phyloP scores from a whole-genome alignment of 805 yeast genomes.

The Spathaspora hagerdaliae region DNA sequence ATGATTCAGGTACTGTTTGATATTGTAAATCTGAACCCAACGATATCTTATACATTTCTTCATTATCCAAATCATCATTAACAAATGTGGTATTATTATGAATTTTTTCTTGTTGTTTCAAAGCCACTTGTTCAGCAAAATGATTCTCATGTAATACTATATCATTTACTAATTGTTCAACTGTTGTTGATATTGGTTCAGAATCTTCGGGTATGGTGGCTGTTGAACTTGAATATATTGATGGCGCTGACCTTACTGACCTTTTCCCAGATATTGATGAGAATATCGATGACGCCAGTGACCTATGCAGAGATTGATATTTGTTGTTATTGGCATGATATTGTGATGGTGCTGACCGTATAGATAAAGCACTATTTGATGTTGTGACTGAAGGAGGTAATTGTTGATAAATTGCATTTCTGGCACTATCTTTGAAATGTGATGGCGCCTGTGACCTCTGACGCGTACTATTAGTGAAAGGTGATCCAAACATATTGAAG shows the following conservation, averaged over 20 bases:
- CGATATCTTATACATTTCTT: constrained; percentile 32
- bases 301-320: constrained; percentile 21
- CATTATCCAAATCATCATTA: constrained; percentile 15
- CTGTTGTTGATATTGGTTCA: constrained; percentile 38
- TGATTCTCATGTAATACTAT: constrained; percentile 34
- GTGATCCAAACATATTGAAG: constrained; percentile 25
- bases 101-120: constrained; percentile 2
- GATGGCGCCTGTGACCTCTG: constrained; percentile 29
- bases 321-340: constrained; percentile 12
- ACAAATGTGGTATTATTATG: constrained; percentile 2
- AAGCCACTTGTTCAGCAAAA: constrained; percentile 13
- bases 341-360: constrained; percentile 40
- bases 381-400: constrained; percentile 25
- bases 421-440: constrained; percentile 38
- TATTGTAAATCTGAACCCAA: constrained; percentile 37
- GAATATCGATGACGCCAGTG: constrained; percentile 37
- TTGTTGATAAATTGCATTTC: constrained; percentile 42
- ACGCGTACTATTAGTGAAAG: constrained; percentile 20
- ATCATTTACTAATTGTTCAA: constrained; percentile 42
- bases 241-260: constrained; percentile 41
- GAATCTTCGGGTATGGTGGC: constrained; percentile 44
- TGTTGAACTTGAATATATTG: constrained; percentile 36
- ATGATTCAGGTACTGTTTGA: constrained; percentile 36
- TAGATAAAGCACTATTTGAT: constrained; percentile 21
- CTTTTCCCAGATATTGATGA: constrained; percentile 25